Percentiles rank a stretch among this genome's conserved stretches.
These are phyloP conservation scores for Apiospora marii DNA, from an alignment of 2,329 filamentous ascomycete species.

Conservation along the genomic window DNA sequence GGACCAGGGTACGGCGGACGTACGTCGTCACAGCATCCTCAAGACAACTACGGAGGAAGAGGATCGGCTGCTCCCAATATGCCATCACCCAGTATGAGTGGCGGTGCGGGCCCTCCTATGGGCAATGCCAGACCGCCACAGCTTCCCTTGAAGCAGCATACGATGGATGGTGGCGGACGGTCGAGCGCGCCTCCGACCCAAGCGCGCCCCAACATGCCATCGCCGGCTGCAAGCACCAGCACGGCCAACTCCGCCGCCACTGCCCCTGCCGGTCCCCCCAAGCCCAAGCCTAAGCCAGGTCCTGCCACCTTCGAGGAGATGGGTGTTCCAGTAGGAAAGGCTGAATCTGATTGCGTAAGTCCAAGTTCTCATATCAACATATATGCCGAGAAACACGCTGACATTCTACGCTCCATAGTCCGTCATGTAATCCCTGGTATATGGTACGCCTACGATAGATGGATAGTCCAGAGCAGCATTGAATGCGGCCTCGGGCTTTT, in stretches of 20 bases:
- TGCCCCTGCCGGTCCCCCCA: constrained; percentile 44
- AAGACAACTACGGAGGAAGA: constrained; percentile 37
- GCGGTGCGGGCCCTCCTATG: constrained; percentile 31
- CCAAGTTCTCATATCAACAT: neutral
- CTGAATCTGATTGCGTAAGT: constrained; percentile 90
- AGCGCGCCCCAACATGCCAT: constrained; percentile 34
- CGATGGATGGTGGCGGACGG: constrained; percentile 39
- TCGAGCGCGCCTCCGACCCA: constrained; percentile 47
- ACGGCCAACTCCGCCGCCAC: constrained; percentile 41
- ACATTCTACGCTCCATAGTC: neutral
- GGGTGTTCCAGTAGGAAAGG: constrained; percentile 86
- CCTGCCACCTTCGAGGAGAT: constrained; percentile 98
- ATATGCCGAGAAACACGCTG: neutral
- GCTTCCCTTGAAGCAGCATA: neutral
- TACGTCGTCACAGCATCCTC: constrained; percentile 41
- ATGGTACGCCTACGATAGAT: neutral
- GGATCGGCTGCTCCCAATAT: constrained; percentile 35
- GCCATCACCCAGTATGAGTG: constrained; percentile 32
- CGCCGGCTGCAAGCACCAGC: constrained; percentile 40
- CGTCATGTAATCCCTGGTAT: neutral
- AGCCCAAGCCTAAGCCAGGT: constrained; percentile 60
- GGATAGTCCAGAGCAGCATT: neutral
- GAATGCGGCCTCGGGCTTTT: neutral
- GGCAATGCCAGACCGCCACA: neutral
- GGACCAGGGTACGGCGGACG: constrained; percentile 51